Evolutionary conservation across 2,329 filamentous ascomycete species (phyloP), one percentile per base, ranked within the genome.

Genomic region (Arthrocladium fulminans): DNA sequence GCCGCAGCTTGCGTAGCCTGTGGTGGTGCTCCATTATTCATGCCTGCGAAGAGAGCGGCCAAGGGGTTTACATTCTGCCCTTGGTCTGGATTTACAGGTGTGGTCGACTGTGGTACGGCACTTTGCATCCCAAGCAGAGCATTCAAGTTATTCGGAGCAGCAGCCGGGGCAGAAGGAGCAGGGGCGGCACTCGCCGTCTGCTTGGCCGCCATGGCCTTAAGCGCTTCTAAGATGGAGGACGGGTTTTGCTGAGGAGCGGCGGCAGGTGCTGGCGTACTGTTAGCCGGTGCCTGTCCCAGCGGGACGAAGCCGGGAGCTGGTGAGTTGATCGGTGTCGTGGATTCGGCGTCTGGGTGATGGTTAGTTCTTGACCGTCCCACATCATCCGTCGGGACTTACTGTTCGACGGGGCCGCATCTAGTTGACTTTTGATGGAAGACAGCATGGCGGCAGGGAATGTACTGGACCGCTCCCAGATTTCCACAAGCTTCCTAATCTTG

Each of bases 401-500:
- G 51, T 73, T 63, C 43, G 24, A 23, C 13, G 77, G 72, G 52
- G 44, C 44, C 15, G 79, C 74, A 54, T 75, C 83, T 60, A 94
- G 67, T 67, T 89, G 63, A 86, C 77, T 69, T 88, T 48, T 90
- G 75, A 94, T 94, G 30, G 79, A 80, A n/a, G 71, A 65, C 59
- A 98, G 79, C 80, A 95, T 83, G 47, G 81, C 68, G 35, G 76
- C 65, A 22, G 92, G 88, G 67, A 98, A 97, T 19, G 89, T 97
- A 64, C 85, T 83, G 56, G 87, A 88, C 63, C 92, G 92, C 65
- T 96, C 89, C 92, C 92, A 98, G 58, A 98, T 98, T 65, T 95
- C 89, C 70, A 97, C 74, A 59, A 98, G 79, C 67, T 97, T 97
- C 65, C 77, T 83, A 68, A 97, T 90, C 73, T 96, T 97, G 66